Conservation (phyloP, 140 eudicot genomes). For the Flaveria floridana region DNA sequence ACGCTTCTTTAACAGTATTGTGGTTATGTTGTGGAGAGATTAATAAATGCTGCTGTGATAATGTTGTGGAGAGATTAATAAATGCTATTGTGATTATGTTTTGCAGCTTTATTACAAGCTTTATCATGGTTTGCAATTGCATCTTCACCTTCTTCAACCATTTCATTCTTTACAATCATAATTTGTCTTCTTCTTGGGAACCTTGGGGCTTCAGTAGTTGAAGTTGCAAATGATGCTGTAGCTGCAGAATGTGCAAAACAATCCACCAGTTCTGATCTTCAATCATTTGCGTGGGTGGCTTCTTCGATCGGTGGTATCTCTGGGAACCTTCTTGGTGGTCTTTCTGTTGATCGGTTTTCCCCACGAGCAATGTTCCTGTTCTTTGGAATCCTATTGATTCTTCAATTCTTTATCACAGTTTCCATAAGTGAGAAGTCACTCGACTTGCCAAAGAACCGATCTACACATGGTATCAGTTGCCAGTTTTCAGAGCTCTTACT, state of each 20-base stretch:
- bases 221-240: slow-evolving; percentile 94
- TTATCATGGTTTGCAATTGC: slow-evolving; percentile 78
- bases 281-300: slow-evolving; percentile 86
- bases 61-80: slow-evolving; percentile 4
- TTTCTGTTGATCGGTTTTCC: slow-evolving; percentile 45
- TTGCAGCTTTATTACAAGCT: slow-evolving; percentile 86
- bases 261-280: slow-evolving; percentile 50
- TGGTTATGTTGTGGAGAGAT: neutral
- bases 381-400: slow-evolving; percentile 51
- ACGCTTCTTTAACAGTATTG: too few species aligned
- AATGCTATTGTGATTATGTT: slow-evolving; percentile 13
- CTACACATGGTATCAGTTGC: slow-evolving; percentile 42
- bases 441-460: slow-evolving; percentile 54
- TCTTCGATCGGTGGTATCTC: slow-evolving; percentile 66
- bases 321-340: slow-evolving; percentile 72
- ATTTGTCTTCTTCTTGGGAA: slow-evolving; percentile 76
- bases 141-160: slow-evolving; percentile 48
- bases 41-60: slow-evolving; percentile 1
- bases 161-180: slow-evolving; percentile 62
- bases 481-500: slow-evolving; percentile 65
- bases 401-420: slow-evolving; percentile 63
- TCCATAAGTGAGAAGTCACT: slow-evolving; percentile 56
- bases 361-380: slow-evolving; percentile 57
- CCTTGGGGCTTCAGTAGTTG: slow-evolving; percentile 76
- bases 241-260: slow-evolving; percentile 76